Evolutionary conservation across 78 protist species (phyloP), one percentile per base, ranked within the genome.

Genomic region (Bigelowiella natans): DNA sequence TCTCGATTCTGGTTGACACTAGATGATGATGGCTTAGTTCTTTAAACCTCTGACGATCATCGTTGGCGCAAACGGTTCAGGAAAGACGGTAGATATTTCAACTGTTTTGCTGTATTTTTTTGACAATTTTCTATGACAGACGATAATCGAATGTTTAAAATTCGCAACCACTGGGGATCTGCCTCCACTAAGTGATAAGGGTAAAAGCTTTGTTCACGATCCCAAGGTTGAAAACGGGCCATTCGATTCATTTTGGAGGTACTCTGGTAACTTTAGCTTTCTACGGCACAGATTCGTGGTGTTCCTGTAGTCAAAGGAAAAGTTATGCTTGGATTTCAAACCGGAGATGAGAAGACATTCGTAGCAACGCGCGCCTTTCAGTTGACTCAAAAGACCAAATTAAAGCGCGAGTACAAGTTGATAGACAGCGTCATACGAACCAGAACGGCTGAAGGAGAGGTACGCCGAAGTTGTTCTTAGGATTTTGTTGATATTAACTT

Each of bases 1-100:
- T n/a, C 3, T 83, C 37, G 38, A n/a, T 31, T 28, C 86, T 51
- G 73, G 18, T 51, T 51, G 7, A 7, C 7, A 26, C 7, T 51
- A 18, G 34, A 51, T 51, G 7, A 51, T 95, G 39, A 86, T n/a
- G n/a, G n/a, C n/a, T 18, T 18, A 51, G 73, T 51, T 51, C 18
- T 51, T 51, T 51, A 51, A 94, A 7, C 99, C 99, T 1, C 91
- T 97, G 38, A 97, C 99, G 1, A 38, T 97, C 84, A 97, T 98
- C 26, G 96, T 98, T 0, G 99, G 99, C 0, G 51, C 7, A 3
- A 98, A 98, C 85, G 99, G 99, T 26, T 89, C 96, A 1, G 99
- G 99, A 2, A 98, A 98, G 92, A 98, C 99, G 51, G 85, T 36
- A 51, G 73, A 39, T 1, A 36, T 18, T 1, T 1, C 18, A 2